These are phyloP conservation scores for Sphaerostilbella broomeana DNA, from an alignment of 2,329 filamentous ascomycete species.

Conservation along the genomic window DNA sequence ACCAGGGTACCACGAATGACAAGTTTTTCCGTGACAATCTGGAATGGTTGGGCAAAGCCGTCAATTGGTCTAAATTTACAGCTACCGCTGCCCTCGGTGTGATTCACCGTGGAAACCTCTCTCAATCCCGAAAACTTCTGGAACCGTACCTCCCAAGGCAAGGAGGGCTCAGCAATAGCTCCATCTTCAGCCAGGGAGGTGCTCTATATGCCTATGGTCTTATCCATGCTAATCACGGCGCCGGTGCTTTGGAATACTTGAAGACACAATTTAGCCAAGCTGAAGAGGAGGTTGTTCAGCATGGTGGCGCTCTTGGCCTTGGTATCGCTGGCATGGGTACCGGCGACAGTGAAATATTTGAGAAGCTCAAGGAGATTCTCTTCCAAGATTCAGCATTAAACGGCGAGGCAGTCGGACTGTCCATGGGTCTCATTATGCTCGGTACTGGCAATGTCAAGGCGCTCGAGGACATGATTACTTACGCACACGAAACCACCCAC, in stretches of 20 bases:
- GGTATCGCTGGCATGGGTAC: constrained; percentile 98
- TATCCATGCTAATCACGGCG: constrained; percentile 96
- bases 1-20: constrained; percentile 95
- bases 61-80: constrained; percentile 99
- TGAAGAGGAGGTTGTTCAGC: constrained; percentile 89
- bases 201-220: constrained; percentile 92
- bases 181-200: constrained; percentile 91
- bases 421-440: constrained; percentile 97
- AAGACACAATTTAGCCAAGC: constrained; percentile 67
- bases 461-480: constrained; percentile 93
- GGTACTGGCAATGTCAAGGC: constrained; percentile 94
- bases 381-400: constrained; percentile 94
- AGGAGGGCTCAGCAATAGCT: constrained; percentile 68
- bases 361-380: constrained; percentile 80
- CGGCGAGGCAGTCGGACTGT: constrained; percentile 88
- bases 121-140: constrained; percentile 85
- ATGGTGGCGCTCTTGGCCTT: constrained; percentile 88
- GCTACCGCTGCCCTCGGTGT: constrained; percentile 93
- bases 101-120: constrained; percentile 91
- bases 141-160: constrained; percentile 88
- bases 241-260: constrained; percentile 77
- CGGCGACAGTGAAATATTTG: constrained; percentile 82
- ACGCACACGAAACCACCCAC: constrained; percentile 95
- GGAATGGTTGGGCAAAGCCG: constrained; percentile 95
- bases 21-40: constrained; percentile 98